A percentile compares a stretch with the other conserved stretches of the same genome.
Conservation (phyloP, 2,329 filamentous ascomycete genomes). For the Aspergillus sojae region DNA sequence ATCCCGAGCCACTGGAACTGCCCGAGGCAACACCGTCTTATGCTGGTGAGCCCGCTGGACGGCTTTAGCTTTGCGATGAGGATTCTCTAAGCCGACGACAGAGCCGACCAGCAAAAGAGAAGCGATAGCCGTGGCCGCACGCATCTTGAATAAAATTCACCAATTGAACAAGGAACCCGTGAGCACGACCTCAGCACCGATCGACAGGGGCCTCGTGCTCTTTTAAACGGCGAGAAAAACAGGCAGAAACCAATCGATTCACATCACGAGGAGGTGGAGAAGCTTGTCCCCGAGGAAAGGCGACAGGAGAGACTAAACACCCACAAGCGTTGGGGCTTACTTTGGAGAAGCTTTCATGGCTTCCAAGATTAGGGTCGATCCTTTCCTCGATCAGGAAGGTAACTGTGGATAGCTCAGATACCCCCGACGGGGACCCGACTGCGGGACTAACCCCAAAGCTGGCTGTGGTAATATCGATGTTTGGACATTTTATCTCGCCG, state of each 20-base stretch:
- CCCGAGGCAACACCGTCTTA: not conserved
- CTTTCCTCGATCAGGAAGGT: not conserved
- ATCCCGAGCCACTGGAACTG: not conserved
- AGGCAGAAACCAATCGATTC: not conserved
- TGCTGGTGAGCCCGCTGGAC: not conserved
- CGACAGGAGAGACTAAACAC: not conserved
- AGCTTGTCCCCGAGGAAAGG: not conserved
- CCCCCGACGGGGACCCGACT: not conserved
- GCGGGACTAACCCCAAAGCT: not conserved
- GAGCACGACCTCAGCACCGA: not conserved
- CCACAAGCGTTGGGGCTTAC: not conserved
- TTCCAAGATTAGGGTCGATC: not conserved
- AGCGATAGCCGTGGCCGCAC: conserved; percentile 4
- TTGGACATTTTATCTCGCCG: not conserved
- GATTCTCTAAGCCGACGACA: conserved; percentile 21
- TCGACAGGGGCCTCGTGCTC: not conserved
- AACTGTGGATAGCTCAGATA: not conserved
- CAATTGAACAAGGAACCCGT: not conserved
- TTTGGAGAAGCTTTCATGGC: not conserved
- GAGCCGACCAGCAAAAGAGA: conserved; percentile 13
- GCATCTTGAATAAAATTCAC: conserved; percentile 1
- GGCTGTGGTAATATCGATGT: not conserved
- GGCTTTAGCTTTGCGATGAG: conserved; percentile 25
- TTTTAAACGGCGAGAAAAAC: not conserved
- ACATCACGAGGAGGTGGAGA: not conserved